phyloP scores from a whole-genome alignment of 208 protist genomes.

The Leishmania mexicana region DNA sequence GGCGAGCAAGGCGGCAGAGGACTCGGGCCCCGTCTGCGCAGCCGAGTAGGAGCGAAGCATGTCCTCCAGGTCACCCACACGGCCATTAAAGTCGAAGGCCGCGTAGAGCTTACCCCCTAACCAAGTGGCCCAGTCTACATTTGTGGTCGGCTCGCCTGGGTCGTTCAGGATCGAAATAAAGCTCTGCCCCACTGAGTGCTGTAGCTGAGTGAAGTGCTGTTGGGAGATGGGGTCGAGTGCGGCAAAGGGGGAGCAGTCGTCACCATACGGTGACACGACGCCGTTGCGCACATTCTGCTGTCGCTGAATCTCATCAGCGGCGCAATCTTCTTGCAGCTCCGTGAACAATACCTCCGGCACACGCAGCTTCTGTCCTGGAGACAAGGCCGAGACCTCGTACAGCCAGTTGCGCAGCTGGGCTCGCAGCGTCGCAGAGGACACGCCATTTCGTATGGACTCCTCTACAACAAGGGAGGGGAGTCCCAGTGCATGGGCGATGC shows the following conservation, averaged over 20 bases:
- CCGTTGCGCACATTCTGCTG: conserved; percentile 8
- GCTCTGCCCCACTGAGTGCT: conserved; percentile 82
- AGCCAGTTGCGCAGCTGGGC: conserved; percentile 70
- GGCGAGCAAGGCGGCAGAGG: conserved; percentile 46
- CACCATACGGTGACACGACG: conserved; percentile 13
- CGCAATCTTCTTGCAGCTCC: conserved; percentile 47
- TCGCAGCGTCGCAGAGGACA: conserved; percentile 63
- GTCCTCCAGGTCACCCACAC: conserved; percentile 30
- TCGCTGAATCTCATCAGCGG: conserved; percentile 25
- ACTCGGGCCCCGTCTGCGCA: conserved; percentile 33
- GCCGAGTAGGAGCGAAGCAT: conserved; percentile 15
- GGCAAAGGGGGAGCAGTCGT: conserved; percentile 40
- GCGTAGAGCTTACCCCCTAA: conserved; percentile 67
- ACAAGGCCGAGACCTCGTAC: conserved; percentile 28
- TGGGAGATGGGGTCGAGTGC: conserved; percentile 71
- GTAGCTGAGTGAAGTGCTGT: conserved; percentile 72
- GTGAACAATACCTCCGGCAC: conserved; percentile 44
- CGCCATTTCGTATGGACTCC: conserved; percentile 73
- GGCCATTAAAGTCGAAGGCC: conserved; percentile 64
- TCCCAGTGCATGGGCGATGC: conserved; percentile 53
- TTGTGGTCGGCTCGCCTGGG: conserved; percentile 43
- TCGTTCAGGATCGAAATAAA: conserved; percentile 92
- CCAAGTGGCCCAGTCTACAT: conserved; percentile 65
- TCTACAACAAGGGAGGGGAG: conserved; percentile 75
- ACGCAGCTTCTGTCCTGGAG: conserved; percentile 12